These are phyloP conservation scores for Aspergillus carbonarius DNA, from an alignment of 2,329 filamentous ascomycete species.

Conservation along the genomic window DNA sequence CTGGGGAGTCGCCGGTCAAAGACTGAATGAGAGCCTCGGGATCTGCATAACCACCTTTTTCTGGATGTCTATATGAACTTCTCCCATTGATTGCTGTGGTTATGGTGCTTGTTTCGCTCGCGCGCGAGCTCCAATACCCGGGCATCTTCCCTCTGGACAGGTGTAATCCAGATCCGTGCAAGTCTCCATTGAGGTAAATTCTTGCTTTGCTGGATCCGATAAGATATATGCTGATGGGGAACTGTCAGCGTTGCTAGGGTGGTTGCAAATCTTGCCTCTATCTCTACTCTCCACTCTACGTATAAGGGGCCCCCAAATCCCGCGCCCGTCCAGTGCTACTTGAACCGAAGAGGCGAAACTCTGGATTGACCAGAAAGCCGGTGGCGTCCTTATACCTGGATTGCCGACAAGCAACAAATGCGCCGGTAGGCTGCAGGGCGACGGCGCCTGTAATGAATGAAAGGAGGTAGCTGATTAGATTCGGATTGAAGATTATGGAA, in stretches of 20 bases:
- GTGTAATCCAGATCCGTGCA: not conserved
- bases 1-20: slow-evolving; percentile 45
- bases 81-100: not conserved
- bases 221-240: not conserved
- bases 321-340: not conserved
- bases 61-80: not conserved
- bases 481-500: not conserved
- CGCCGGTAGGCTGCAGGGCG: not conserved
- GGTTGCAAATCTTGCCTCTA: not conserved
- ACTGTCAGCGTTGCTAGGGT: not conserved
- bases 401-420: not conserved
- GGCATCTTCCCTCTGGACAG: not conserved
- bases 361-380: not conserved
- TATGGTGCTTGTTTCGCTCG: not conserved
- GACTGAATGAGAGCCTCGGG: slow-evolving; percentile 20
- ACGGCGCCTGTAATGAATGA: not conserved
- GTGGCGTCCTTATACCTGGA: not conserved
- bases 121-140: not conserved
- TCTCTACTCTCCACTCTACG: not conserved
- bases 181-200: not conserved
- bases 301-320: not conserved
- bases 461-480: not conserved
- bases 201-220: not conserved
- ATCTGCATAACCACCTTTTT: not conserved
- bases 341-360: not conserved